Evolutionary conservation across 257 asterid genomes (phyloP), one percentile per base, ranked within the genome.

Genomic region (Lycium ferocissimum): DNA sequence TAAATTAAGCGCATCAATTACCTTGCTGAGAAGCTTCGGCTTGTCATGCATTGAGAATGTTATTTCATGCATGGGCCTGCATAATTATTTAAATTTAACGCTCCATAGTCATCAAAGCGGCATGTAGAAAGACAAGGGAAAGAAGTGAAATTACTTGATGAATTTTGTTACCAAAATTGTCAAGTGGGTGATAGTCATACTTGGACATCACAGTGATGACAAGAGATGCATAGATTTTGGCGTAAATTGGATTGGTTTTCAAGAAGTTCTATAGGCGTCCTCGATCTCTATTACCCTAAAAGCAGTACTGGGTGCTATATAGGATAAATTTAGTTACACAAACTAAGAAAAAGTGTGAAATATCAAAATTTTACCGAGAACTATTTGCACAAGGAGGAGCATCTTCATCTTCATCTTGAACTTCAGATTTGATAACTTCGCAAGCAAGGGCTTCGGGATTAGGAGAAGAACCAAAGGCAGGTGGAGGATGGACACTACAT

Each of bases 61-160:
- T 88, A 97, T 97, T 90, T 97, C 99, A 89, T 97, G 99, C 98
- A 95, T 93, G 83, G 98, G 94, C 96, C 99, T 97, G 92, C 92
- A 89, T 79, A 80, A 82, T 83, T 75, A 76, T 76, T 81, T 11
- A 61, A 81, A 76, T 76, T 76, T 76, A 22, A 76, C 5, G 40
- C 26, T 51, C 51, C 81, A 51, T 76, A 76, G 45, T 76, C 22
- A 54, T 26, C 81, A 54, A 76, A 51, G 81, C 2, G 8, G 81
- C 20, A 49, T 49, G 62, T 26, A 75, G 45, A 51, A 76, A 76
- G 22, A 76, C 51, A 75, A 49, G 13, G 79, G 56, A 40, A 71
- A 40, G 56, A 18, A 71, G 79, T 71, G 56, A 40, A 70, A 18
- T 54, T 40, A 20, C 56, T 40, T 17, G 13, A 40, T 18, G 79